Evolutionary conservation across 495 filamentous ascomycete genomes (phyloP).

Genomic region (Chaetomium fimeti): DNA sequence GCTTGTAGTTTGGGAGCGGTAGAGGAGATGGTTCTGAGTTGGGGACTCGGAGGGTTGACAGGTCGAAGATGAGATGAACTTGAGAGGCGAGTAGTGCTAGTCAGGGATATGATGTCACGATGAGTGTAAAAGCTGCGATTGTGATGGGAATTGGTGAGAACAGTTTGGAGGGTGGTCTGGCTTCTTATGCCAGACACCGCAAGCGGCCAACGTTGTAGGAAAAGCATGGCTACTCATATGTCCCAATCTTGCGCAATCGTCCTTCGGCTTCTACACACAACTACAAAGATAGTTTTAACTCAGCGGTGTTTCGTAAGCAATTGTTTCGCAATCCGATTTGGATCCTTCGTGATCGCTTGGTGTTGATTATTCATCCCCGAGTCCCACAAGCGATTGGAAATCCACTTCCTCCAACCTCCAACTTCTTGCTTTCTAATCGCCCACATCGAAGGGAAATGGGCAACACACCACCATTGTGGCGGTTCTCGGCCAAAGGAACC

Average conservation of each 20-base stretch:
- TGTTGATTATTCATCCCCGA: too few species aligned
- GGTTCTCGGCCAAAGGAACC: too few species aligned
- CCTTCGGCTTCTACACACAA: neutral
- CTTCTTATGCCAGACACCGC: slow-evolving; percentile 11
- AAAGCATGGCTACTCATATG: neutral
- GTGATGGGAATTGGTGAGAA: neutral
- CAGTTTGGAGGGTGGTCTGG: neutral
- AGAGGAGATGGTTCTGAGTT: neutral
- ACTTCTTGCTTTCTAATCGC: too few species aligned
- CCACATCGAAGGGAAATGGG: too few species aligned
- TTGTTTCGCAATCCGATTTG: too few species aligned
- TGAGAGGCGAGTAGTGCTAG: neutral
- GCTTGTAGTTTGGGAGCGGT: slow-evolving; percentile 7
- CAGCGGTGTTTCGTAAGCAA: neutral
- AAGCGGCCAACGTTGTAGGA: neutral
- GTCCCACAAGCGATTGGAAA: too few species aligned
- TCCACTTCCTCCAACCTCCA: too few species aligned
- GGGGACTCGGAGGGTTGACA: neutral
- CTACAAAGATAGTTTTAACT: neutral
- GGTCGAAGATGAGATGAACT: slow-evolving; percentile 4
- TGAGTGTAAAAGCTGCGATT: neutral
- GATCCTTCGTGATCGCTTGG: too few species aligned
- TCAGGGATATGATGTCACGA: neutral
- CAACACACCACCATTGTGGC: too few species aligned
- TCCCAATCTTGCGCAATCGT: neutral